Evolutionary conservation across 1,284 basidiomycete genomes (phyloP).

Genomic region (Trichosporon coremiiforme): DNA sequence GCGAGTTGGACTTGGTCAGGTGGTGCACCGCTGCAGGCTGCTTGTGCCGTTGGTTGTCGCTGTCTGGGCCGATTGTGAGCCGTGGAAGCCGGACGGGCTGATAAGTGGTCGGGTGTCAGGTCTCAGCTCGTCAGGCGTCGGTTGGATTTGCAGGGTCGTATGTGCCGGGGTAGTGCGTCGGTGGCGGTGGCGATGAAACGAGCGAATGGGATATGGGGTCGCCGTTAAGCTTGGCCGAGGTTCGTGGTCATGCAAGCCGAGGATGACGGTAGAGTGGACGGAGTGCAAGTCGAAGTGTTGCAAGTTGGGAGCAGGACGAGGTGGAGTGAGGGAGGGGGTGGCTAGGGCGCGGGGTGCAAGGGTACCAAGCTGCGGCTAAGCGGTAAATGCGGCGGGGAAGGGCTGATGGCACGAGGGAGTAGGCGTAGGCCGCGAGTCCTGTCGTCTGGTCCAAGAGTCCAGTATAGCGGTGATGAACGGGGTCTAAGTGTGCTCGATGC

Average conservation of each 20-base stretch:
- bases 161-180: slow-evolving; percentile 7
- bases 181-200: slow-evolving; percentile 14
- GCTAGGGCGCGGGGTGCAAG: neutral
- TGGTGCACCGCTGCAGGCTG: neutral
- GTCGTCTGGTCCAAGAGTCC: neutral
- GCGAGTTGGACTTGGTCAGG: neutral
- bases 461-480: neutral
- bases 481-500: too few relatives aligned
- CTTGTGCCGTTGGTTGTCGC: neutral
- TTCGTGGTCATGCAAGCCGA: neutral
- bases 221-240: neutral
- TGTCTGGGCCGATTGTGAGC: neutral
- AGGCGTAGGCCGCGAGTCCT: neutral
- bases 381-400: neutral
- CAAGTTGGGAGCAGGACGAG: neutral
- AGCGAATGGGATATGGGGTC: neutral
- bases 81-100: neutral
- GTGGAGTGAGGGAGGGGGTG: neutral
- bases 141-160: neutral
- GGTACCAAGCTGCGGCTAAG: too few relatives aligned
- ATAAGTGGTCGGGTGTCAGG: slow-evolving; percentile 4
- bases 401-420: too few relatives aligned
- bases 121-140: slow-evolving; percentile 2
- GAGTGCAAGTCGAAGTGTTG: too few relatives aligned
- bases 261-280: neutral